Conservation (phyloP, 495 filamentous ascomycete genomes). For the Durotheca rogersii region DNA sequence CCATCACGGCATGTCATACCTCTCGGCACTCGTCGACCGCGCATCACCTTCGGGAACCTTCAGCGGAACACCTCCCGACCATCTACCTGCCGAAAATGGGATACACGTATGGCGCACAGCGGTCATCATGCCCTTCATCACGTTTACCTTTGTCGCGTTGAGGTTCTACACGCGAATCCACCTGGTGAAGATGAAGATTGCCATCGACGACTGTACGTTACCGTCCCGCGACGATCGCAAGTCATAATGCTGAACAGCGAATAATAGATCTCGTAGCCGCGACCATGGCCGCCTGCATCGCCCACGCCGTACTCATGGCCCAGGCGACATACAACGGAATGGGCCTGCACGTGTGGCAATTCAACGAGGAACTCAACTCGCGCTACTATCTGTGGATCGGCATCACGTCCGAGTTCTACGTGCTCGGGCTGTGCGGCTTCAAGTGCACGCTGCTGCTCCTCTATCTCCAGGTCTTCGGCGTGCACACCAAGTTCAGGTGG, state of each 20-base stretch:
- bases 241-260: too few species aligned
- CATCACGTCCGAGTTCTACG: slow-evolving; percentile 38
- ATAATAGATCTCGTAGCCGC: slow-evolving; percentile 25
- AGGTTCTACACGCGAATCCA: slow-evolving; percentile 26
- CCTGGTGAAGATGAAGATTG: slow-evolving; percentile 17
- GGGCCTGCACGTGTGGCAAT: slow-evolving; percentile 32
- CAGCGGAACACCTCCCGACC: slow-evolving; percentile 17
- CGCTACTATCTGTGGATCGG: slow-evolving; percentile 37
- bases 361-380: slow-evolving; percentile 21
- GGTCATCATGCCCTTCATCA: slow-evolving; percentile 27
- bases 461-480: slow-evolving; percentile 42
- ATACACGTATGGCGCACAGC: slow-evolving; percentile 28
- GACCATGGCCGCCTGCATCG: slow-evolving; percentile 23
- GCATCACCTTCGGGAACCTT: slow-evolving; percentile 18
- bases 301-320: slow-evolving; percentile 28
- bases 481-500: slow-evolving; percentile 37
- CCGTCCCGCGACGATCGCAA: not conserved
- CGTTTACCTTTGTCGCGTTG: slow-evolving; percentile 22
- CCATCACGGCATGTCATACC: slow-evolving; percentile 12
- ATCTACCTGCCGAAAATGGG: slow-evolving; percentile 28
- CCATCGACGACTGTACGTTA: slow-evolving; percentile 23
- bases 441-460: slow-evolving; percentile 39
- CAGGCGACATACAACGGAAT: slow-evolving; percentile 32
- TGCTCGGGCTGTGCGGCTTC: slow-evolving; percentile 37
- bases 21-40: slow-evolving; percentile 19